Conservation (phyloP, 805 yeast genomes). For the Wickerhamomyces hampshirensis region DNA sequence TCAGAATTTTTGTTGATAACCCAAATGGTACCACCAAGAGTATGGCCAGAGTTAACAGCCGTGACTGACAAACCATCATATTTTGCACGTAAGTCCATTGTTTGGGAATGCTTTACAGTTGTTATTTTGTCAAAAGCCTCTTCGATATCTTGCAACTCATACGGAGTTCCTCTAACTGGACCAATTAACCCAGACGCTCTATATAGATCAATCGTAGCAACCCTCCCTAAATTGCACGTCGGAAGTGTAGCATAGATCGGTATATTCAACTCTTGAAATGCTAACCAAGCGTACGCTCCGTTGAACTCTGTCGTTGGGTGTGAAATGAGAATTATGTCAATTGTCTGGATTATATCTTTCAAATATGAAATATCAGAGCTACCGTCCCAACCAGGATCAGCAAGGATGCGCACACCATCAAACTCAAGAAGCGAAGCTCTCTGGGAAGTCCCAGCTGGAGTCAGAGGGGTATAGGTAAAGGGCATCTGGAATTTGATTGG, state of each 20-base stretch:
- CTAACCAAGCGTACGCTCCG: constrained; percentile 72
- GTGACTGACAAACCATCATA: constrained; percentile 60
- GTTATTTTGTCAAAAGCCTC: constrained; percentile 68
- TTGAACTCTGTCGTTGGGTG: constrained; percentile 78
- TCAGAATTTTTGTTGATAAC: constrained; percentile 67
- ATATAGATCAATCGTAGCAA: constrained; percentile 80
- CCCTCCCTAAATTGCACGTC: constrained; percentile 77
- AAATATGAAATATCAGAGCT: constrained; percentile 35
- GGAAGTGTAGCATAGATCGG: constrained; percentile 91
- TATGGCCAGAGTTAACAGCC: constrained; percentile 87
- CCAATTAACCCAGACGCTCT: constrained; percentile 72
- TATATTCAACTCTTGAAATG: constrained; percentile 57
- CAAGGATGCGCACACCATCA: constrained; percentile 52
- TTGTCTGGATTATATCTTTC: constrained; percentile 38
- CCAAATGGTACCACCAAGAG: constrained; percentile 94
- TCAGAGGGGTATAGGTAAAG: constrained; percentile 25
- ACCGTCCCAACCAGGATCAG: constrained; percentile 79
- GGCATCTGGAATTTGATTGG: too few relatives aligned
- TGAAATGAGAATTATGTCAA: constrained; percentile 74
- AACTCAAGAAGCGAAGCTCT: constrained; percentile 51
- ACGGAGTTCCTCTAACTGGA: constrained; percentile 49
- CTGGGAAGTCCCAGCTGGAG: constrained; percentile 15
- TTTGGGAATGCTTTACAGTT: constrained; percentile 75
- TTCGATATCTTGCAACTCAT: constrained; percentile 74
- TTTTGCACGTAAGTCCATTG: constrained; percentile 55